Base-by-base conservation (phyloP, 2,329 filamentous ascomycete species). In the Biscogniauxia sp. region DNA sequence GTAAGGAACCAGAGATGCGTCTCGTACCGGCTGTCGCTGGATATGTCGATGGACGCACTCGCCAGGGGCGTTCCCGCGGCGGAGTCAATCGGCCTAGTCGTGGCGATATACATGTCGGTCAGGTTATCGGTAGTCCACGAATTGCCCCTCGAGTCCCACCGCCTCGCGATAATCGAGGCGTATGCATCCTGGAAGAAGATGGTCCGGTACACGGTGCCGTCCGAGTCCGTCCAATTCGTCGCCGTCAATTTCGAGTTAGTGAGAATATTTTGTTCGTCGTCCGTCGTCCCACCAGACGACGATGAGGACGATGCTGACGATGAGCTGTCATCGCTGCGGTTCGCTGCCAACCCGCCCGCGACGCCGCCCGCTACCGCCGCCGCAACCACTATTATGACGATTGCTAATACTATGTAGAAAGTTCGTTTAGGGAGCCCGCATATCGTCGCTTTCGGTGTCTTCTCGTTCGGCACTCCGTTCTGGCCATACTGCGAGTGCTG, bases 141-240 rank as follows among this genome's bases (percentile, higher is more conserved):
- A 19, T 54, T 57, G 52, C 67, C 68, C 23, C 69, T 58, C n/a
- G 69, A 65, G 25, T 72, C 65, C 69, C 69, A 72, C 20, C 66
- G 64, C n/a, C 68, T 64, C 17, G 60, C 64, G n/a, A 72, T 65
- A 25, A 70, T 62, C 2, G 62, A 28, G 49, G 57, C 64, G 54
- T 61, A 60, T 0, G 61, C 54, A 51, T 72, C 70, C 56, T 72
- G 70, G 55, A 72, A 72, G 58, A 70, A 70, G 52, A 72, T 65
- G 19, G 59, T 64, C 28, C 69, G 56, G 32, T 68, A 66, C 15
- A 20, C 41, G 20, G 54, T 52, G 15, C 65, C 67, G 19, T 63
- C 51, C 4, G 62, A 51, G 25, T 70, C 68, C 3, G 68, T 72
- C 67, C 68, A 72, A 58, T 72, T 72, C 4, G 69, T 64, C 7